Base-by-base conservation (phyloP, 2,329 filamentous ascomycete species). In the Lasiodiplodia hormozganensis region DNA sequence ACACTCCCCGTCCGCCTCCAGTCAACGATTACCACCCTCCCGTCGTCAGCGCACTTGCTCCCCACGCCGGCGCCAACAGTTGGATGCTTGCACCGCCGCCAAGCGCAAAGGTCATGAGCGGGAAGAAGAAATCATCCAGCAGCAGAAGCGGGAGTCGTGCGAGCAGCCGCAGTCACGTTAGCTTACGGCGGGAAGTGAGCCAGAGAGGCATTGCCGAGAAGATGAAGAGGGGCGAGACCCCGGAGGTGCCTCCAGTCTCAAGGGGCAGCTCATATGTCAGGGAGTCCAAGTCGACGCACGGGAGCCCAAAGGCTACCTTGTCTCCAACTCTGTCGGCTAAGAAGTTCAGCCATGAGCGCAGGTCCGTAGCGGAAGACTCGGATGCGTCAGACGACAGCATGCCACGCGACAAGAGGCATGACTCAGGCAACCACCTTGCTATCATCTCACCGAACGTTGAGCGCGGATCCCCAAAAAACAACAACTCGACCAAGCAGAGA, bases 41-140 rank as follows among this genome's bases (percentile, higher is more conserved):
- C 2, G 90, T 96, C 64, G 92, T 96, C 70, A 93, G 88, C 78
- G 92, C 89, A 80, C 91, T 88, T 68, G 91, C 90, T 16, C 86
- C 85, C 47, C 89, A 87, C 76, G 88, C 84, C 75, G 88, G 89
- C 67, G 93, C 92, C 69, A 90, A 92, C 67, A 87, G 86, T 75
- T 97, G 94, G 94, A 97, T 97, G 94, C 83, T 97, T 64, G 93
- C 97, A 76, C 94, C 94, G 2, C 93, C 94, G 1, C 94, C 94
- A n/a, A 88, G 90, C 40, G 93, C 94, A 68, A 94, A 91, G 77
- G 85, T 97, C 69, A 97, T 97, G 94, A 92, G 91, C 71, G 94
- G 94, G 72, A 96, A 94, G 77, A 88, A 92, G 43, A 88, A 88
- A 3, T 56, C 56, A 7, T 88, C 85, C 73, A 83, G 89, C 66